Evolutionary conservation across 108 stramenopile species (phyloP), one percentile per base, ranked within the genome.

Genomic region (Epithemia pelagica): DNA sequence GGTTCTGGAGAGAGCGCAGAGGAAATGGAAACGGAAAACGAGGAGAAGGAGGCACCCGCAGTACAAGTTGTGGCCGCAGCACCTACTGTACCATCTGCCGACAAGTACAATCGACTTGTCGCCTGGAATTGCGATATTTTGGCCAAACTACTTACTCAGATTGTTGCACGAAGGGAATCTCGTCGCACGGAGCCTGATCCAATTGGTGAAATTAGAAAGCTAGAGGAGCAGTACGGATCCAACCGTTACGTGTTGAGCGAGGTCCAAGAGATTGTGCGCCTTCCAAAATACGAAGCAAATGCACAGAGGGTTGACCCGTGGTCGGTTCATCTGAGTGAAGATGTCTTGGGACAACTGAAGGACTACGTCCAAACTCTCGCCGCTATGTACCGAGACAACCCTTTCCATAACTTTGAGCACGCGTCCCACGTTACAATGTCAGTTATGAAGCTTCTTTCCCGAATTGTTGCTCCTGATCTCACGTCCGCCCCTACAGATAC

Each of bases 381-480:
- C 21, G 54, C 72, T 0, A 65, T 71, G 32, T 69, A 80, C 62
- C 65, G 74, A n/a, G 81, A 74, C 58, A 81, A 82, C 61, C 70
- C 70, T 0, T 74, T 76, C 61, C 75, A 77, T 28, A 74, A 69
- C 57, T 71, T 74, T 54, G 69, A 70, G 25, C 76, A 73, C 29
- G 73, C 73, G 2, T 55, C 63, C 32, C 76, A 76, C 30, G 72
- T 80, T 23, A 79, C 74, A 28, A 59, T 74, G 63, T 53, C 56
- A 37, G 74, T 69, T 7, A 67, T 65, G 32, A 69, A 74, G 32
- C 62, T 73, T 30, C 54, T 73, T 22, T 52, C 37, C 19, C 72
- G 72, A n/a, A 73, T 73, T 46, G 53, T 73, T 25, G 72, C 66
- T 52, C 60, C 72, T 22, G 72, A 73, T 70, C 33, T 59, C 18